phyloP scores from a whole-genome alignment of 208 protist species.

The Leishmania tropica region DNA sequence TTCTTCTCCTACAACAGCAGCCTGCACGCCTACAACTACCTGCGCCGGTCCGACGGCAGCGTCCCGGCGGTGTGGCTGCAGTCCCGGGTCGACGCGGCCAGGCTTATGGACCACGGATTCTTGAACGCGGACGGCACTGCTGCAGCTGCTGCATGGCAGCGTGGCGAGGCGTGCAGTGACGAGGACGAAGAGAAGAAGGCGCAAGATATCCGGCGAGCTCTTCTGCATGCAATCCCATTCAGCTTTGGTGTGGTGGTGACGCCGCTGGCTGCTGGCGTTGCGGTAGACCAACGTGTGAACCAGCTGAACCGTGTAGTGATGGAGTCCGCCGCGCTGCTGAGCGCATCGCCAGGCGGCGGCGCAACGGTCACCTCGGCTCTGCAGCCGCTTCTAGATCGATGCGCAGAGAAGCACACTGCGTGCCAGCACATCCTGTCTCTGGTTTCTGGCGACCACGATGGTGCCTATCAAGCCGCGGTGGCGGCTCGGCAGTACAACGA shows the following conservation, averaged over 20 bases:
- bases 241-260: slow-evolving; percentile 68
- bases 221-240: slow-evolving; percentile 14
- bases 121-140: slow-evolving; percentile 12
- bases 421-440: slow-evolving; percentile 71
- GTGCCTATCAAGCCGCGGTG: slow-evolving; percentile 48
- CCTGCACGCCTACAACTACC: slow-evolving; percentile 76
- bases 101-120: slow-evolving; percentile 13
- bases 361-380: slow-evolving; percentile 5
- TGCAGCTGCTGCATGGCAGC: neutral
- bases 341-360: slow-evolving; percentile 7
- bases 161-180: neutral
- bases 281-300: slow-evolving; percentile 39
- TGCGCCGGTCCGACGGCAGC: slow-evolving; percentile 65
- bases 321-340: slow-evolving; percentile 26
- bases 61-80: slow-evolving; percentile 54
- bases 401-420: slow-evolving; percentile 31
- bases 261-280: slow-evolving; percentile 58
- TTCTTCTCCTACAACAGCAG: slow-evolving; percentile 74
- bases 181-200: neutral
- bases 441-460: slow-evolving; percentile 73
- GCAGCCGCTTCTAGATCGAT: slow-evolving; percentile 15
- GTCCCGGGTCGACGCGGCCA: slow-evolving; percentile 24
- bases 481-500: slow-evolving; percentile 58
- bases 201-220: slow-evolving; percentile 8
- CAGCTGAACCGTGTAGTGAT: slow-evolving; percentile 49